Evolutionary conservation across 2,329 filamentous ascomycete species (phyloP).

Genomic region (Phaeosphaeria sp.): DNA sequence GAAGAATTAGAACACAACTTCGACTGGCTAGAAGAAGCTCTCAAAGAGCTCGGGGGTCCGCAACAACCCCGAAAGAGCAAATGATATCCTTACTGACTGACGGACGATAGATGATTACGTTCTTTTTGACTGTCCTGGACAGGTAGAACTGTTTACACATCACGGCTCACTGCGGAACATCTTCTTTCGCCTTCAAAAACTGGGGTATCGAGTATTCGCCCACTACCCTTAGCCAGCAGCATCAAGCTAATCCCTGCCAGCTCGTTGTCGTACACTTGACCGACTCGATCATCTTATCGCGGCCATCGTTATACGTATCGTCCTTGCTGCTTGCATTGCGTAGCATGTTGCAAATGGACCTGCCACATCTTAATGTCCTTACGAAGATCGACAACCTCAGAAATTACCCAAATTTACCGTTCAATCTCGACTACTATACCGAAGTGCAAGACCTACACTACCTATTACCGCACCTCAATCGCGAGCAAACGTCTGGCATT

Average conservation of each 20-base stretch:
- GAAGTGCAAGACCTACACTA: conserved; percentile 93
- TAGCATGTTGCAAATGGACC: conserved; percentile 97
- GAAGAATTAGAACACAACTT: conserved; percentile 95
- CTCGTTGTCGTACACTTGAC: conserved; percentile 92
- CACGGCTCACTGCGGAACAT: conserved; percentile 91
- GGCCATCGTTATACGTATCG: conserved; percentile 93
- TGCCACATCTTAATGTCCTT: conserved; percentile 92
- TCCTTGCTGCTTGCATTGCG: conserved; percentile 90
- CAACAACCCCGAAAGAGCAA: conserved; percentile 4
- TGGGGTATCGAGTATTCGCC: conserved; percentile 82
- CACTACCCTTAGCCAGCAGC: conserved; percentile 25
- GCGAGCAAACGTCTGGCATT: conserved; percentile 64
- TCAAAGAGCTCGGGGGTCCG: conserved; percentile 73
- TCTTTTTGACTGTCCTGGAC: conserved; percentile 93
- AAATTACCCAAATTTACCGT: conserved; percentile 83
- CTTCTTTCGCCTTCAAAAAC: conserved; percentile 86
- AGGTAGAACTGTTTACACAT: conserved; percentile 96
- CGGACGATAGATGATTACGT: conserved; percentile 76
- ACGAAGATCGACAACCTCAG: conserved; percentile 97
- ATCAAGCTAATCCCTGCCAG: conserved; percentile 57
- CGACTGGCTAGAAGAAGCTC: conserved; percentile 84
- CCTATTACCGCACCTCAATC: conserved; percentile 78
- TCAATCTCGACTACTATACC: conserved; percentile 97
- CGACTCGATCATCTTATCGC: conserved; percentile 90
- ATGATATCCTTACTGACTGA: conserved; percentile 15